Evolutionary conservation across 805 yeast species (phyloP).

Genomic region (Saccharomycopsis javanensis): DNA sequence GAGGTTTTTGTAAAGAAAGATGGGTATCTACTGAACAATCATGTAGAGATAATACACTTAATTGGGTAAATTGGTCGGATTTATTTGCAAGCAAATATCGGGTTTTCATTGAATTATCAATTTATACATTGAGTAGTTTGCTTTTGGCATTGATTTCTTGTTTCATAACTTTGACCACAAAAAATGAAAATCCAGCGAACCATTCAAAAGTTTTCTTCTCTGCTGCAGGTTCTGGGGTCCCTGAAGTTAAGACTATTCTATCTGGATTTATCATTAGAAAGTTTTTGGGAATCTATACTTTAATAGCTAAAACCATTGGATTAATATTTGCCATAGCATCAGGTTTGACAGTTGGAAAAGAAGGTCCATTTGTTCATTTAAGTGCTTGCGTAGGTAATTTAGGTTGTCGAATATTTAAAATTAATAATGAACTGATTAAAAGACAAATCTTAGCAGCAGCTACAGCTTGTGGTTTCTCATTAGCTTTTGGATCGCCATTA

Average conservation of each 20-base stretch:
- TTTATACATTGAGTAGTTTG: slow-evolving; percentile 32
- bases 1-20: slow-evolving; percentile 40
- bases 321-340: slow-evolving; percentile 46
- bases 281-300: slow-evolving; percentile 43
- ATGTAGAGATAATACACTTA: slow-evolving; percentile 24
- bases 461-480: slow-evolving; percentile 50
- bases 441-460: slow-evolving; percentile 47
- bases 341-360: slow-evolving; percentile 49
- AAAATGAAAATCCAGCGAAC: slow-evolving; percentile 28
- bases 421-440: slow-evolving; percentile 39
- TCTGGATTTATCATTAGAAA: slow-evolving; percentile 49
- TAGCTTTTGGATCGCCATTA: slow-evolving; percentile 51
- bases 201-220: slow-evolving; percentile 31
- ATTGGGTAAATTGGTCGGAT: slow-evolving; percentile 36
- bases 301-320: slow-evolving; percentile 38
- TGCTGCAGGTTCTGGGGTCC: slow-evolving; percentile 52
- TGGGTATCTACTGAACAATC: slow-evolving; percentile 35
- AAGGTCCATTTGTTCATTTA: slow-evolving; percentile 53
- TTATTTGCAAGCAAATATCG: slow-evolving; percentile 3
- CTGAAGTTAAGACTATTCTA: slow-evolving; percentile 50
- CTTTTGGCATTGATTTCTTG: slow-evolving; percentile 37
- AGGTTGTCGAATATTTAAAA: slow-evolving; percentile 36
- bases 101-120: slow-evolving; percentile 27
- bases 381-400: slow-evolving; percentile 52
- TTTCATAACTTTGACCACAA: slow-evolving; percentile 37